Base-by-base conservation (phyloP, 2,329 filamentous ascomycete species). In the Mycosphaerella arachidis region DNA sequence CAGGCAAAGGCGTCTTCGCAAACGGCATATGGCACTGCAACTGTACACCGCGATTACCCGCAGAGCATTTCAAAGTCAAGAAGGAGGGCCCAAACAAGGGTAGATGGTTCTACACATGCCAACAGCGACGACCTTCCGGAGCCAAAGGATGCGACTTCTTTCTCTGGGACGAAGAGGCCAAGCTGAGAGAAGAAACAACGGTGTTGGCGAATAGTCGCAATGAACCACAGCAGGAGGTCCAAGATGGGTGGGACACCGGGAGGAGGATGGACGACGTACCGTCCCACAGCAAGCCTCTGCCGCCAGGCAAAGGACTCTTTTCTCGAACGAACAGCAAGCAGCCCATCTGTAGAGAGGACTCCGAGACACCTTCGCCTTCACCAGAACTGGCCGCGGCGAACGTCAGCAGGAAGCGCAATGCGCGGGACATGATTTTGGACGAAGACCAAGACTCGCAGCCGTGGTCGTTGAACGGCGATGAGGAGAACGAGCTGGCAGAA, bases 11-110 rank as follows among this genome's bases (percentile, higher is more conserved):
- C 3, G 56, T 71, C 16, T 75, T 74, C 59, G 65, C 65, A 10
- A 64, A 73, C 56, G 66, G 68, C 12, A 70, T 76, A 52, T 84
- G 81, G 82, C 73, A 78, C 58, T 84, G 82, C 71, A 81, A 86
- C 66, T 87, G 85, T 68, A 75, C 74, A 10, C 79, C 81, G 9
- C 77, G 81, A 20, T 74, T 81, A 2, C 81, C 80, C 18, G 83
- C 84, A 2, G 75, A 78, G 29, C 81, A 80, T 55, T 81, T 84
- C 61, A 77, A 84, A 66, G 80, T 81, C 1, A 85, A 83, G 69
- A 87, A 86, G 62, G 77, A 80, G 31, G 79, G 80, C 10, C 71
- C 72, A 48, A 86, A 86, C 64, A 76, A 84, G 60, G 83, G 83
- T 10, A 69, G 71, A 64, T 67, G 66, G 69, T 74, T 86, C 71